Evolutionary conservation across 2,329 filamentous ascomycete genomes (phyloP), one percentile per base, ranked within the genome.

Genomic region (Sporothrix globosa): DNA sequence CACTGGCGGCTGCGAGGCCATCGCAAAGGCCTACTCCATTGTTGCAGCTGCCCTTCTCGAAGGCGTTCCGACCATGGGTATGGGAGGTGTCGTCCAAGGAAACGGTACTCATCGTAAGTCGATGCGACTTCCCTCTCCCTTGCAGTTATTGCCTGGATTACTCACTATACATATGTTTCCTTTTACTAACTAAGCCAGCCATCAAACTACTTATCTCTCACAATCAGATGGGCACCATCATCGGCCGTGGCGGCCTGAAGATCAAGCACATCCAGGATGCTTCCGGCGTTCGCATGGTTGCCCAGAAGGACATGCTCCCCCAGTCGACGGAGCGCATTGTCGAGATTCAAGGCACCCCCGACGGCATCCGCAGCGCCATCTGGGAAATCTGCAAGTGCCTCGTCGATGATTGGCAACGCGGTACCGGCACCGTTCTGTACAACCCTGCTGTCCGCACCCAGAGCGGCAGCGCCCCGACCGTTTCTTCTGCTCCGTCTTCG

Each of bases 191-290:
- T 4, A 4, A 2, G 13, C 34, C 75, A 99, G 96, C 96, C 73
- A 92, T 99, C 81, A 97, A 97, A 79, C 90, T 99, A 44, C 90
- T 99, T 79, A 98, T 99, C 81, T 99, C 96, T 46, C 95, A 99
- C 85, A 98, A 98, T 81, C 96, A 99, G 83, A 99, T 99, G 96
- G 96, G 96, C 73, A 99, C 96, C 77, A 97, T 99, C 83, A 99
- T 99, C 79, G 96, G 96, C 77, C 90, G 93, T 75, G 92, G 96
- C 80, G 96, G 96, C 72, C 86, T 97, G 75, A 99, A 98, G 86
- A 99, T 99, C 86, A 99, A 99, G 87, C 92, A 97, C 80, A 99
- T 99, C 76, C 96, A 99, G 81, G 96, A 99, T 80, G 90, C 90
- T 41, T 98, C 96, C 5, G 94, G 94, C 74, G 96, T 98, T 71